A percentile compares a stretch with the other conserved stretches of the same genome.
Conservation (phyloP, 2,329 filamentous ascomycete species). For the Ceratocystis lukuohia region DNA sequence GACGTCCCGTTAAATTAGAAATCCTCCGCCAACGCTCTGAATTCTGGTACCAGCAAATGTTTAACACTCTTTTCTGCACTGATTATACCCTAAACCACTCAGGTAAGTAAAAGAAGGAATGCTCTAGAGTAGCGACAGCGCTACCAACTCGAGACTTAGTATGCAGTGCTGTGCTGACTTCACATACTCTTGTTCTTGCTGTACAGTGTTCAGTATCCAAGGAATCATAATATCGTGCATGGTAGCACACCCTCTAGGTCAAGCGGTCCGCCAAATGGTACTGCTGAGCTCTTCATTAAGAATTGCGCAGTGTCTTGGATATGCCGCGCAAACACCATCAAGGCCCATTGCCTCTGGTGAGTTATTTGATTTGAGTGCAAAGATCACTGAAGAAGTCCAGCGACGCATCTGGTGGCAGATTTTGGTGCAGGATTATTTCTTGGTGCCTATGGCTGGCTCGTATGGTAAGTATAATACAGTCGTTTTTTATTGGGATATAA, state of each 20-base stretch:
- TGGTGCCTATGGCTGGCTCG: constrained; percentile 18
- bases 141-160: neutral
- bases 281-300: constrained; percentile 15
- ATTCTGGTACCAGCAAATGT: constrained; percentile 14
- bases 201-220: constrained; percentile 13
- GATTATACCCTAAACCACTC: constrained; percentile 14
- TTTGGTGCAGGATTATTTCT: constrained; percentile 18
- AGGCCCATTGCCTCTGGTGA: neutral
- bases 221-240: constrained; percentile 19
- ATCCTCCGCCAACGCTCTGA: neutral
- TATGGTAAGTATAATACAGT: constrained; percentile 9
- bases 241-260: constrained; percentile 17
- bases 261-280: constrained; percentile 18
- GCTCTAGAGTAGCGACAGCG: neutral
- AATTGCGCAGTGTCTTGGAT: constrained; percentile 17
- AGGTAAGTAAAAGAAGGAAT: neutral
- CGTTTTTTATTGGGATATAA: too few species aligned
- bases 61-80: neutral
- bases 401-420: constrained; percentile 19
- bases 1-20: neutral
- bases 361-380: neutral
- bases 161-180: too few species aligned
- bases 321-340: constrained; percentile 3
- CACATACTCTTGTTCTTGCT: neutral
- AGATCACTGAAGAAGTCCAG: constrained; percentile 12